These are phyloP conservation scores for Colletotrichum sp. DNA, from an alignment of 2,329 filamentous ascomycete species.

Conservation along the genomic window DNA sequence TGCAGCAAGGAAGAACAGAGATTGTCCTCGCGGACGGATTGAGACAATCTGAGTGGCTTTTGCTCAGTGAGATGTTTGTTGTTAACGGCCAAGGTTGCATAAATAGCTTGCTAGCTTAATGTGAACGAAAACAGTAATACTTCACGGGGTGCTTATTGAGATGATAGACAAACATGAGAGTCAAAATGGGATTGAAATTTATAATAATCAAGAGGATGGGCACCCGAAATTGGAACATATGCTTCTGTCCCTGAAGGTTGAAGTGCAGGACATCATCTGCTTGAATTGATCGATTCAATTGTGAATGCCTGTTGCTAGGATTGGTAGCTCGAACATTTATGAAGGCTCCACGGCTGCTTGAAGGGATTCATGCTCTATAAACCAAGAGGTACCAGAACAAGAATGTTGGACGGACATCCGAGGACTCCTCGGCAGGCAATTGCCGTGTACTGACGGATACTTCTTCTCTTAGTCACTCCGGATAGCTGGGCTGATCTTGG, in stretches of 20 bases:
- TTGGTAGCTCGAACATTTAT: not conserved
- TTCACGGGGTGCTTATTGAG: no score
- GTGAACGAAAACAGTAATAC: no score
- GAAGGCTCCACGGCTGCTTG: not conserved
- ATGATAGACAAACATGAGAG: no score
- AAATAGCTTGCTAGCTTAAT: no score
- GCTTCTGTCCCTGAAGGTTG: not conserved
- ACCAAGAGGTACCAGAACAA: not conserved
- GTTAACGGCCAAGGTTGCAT: no score
- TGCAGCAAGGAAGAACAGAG: not conserved
- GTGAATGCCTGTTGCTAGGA: not conserved
- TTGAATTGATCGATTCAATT: not conserved
- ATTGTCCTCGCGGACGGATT: not conserved
- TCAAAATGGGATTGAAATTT: no score
- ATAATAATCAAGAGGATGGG: not conserved
- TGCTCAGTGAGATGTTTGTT: no score
- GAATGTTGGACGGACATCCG: not conserved
- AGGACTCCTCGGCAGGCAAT: not conserved
- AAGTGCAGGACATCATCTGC: not conserved
- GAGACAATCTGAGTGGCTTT: not conserved
- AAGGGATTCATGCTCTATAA: not conserved
- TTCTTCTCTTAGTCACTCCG: not conserved
- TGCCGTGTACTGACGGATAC: fast-evolving
- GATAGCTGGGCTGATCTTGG: not conserved
- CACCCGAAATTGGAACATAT: not conserved